A percentile compares a stretch with the other conserved stretches of the same genome.
Conservation (phyloP, 78 protist species). For the Chrysochromulina parva region DNA sequence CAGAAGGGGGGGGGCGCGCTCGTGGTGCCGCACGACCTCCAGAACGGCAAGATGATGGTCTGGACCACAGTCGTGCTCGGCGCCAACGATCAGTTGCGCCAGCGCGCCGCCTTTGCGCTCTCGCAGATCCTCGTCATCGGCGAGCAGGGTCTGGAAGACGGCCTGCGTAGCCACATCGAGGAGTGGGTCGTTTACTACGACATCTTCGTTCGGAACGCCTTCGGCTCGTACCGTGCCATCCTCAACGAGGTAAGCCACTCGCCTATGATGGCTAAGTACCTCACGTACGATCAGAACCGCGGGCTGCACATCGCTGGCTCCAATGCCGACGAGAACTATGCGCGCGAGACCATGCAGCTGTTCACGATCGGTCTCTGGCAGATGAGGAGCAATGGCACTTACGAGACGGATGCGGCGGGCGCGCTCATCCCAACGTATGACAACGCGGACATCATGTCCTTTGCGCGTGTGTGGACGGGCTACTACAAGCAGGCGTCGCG, state of each 20-base stretch:
- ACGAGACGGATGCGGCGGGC: background rate
- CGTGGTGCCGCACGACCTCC: background rate
- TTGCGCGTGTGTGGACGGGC: constrained; percentile 27
- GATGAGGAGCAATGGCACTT: background rate
- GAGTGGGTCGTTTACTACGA: background rate
- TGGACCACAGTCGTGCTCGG: background rate
- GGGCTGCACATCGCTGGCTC: background rate
- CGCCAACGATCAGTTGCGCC: constrained; percentile 35
- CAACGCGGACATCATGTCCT: constrained; percentile 21
- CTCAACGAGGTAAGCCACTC: constrained; percentile 2
- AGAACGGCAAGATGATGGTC: background rate
- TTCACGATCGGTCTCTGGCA: constrained; percentile 19
- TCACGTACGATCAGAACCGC: background rate
- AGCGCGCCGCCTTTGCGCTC: constrained; percentile 36
- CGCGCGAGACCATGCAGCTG: constrained; percentile 43
- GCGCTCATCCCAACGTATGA: background rate
- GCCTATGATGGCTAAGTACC: constrained; percentile 23
- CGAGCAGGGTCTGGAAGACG: background rate
- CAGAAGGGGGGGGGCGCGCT: too few relatives aligned
- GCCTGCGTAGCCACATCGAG: background rate
- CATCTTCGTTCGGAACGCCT: constrained; percentile 35
- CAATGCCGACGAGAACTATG: constrained; percentile 33
- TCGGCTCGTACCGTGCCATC: constrained; percentile 8
- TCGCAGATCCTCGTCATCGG: background rate
- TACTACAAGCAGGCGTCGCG: background rate